Percentiles rank a stretch among this genome's conserved stretches.
Evolutionary conservation across 202 grass and related monocot genomes (phyloP).

Genomic region (Brachypodium distachyon): DNA sequence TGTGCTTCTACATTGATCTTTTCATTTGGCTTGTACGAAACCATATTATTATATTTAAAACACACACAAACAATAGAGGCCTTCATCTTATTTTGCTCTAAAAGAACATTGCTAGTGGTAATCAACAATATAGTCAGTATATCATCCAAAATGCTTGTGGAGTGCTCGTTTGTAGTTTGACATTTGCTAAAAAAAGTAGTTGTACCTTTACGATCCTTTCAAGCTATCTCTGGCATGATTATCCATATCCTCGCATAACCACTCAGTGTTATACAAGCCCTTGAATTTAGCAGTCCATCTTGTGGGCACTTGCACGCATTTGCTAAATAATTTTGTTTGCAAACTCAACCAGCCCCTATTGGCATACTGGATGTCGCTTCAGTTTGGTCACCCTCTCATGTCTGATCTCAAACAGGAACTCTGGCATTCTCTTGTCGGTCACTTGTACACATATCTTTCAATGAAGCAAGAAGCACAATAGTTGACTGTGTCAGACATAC

Average conservation of each 20-base stretch:
- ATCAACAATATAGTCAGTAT: not conserved
- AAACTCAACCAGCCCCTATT: not conserved
- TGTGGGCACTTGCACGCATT: not conserved
- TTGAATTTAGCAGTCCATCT: not conserved
- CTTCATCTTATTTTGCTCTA: not conserved
- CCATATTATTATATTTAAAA: too few relatives aligned
- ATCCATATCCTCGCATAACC: not conserved
- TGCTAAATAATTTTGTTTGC: not conserved
- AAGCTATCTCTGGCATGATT: too few relatives aligned
- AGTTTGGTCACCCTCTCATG: not conserved
- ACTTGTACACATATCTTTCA: not conserved
- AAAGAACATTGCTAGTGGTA: not conserved
- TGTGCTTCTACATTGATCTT: too few relatives aligned
- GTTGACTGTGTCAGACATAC: not conserved
- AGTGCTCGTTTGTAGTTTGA: not conserved
- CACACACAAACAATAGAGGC: too few relatives aligned
- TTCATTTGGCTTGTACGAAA: too few relatives aligned
- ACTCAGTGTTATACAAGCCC: not conserved
- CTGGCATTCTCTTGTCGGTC: not conserved
- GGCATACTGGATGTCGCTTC: not conserved
- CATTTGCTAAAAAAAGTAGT: not conserved
- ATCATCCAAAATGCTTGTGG: not conserved
- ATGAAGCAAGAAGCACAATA: not conserved
- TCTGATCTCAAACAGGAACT: not conserved
- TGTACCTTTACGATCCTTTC: not conserved